Base-by-base conservation (phyloP, 257 asterid species). In the Rehmannia glutinosa region DNA sequence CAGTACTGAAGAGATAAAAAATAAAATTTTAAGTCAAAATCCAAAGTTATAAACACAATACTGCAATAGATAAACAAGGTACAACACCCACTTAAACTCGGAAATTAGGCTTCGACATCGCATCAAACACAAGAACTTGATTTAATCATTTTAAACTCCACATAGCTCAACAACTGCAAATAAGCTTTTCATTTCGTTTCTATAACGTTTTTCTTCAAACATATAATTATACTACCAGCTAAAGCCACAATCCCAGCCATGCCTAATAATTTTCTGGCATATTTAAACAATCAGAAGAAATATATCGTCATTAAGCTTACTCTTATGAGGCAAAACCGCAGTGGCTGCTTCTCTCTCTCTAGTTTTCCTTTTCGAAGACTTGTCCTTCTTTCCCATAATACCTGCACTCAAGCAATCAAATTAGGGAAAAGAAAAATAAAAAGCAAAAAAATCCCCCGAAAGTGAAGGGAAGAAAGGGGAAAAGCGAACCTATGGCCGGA, bases 301-400 rank as follows among this genome's bases (percentile, higher is more conserved):
- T 24, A 45, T 1, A 5, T 21, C 15, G 35, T 13, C 11, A 11
- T 8, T 16, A 4, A 24, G 21, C 82, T 72, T 58, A 80, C 89
- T 57, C 56, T 75, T 54, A 2, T 73, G 69, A 64, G 71, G 28
- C 66, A 70, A 39, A 62, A 36, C 53, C 24, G 75, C 82, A 25
- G n/a, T 77, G 47, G 68, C 73, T 21, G 46, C 72, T 41, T n/a
- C n/a, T 76, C 77, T 38, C 49, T 57, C 20, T 78, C 89, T 50
- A 69, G 33, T 33, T 73, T 83, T 83, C 51, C 89, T 66, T 73
- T 83, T 83, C 9, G 83, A 78, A 28, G 84, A 81, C 60, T 78
- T 78, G 8, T 35, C 71, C 61, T 73, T 83, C 70, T 81, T 76
- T 2, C 81, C 81, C 89, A 83, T 83, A n/a, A 47, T 45, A 33